Evolutionary conservation across 768 basidiomycete species (phyloP).

Genomic region (Macrocybe gigantea): DNA sequence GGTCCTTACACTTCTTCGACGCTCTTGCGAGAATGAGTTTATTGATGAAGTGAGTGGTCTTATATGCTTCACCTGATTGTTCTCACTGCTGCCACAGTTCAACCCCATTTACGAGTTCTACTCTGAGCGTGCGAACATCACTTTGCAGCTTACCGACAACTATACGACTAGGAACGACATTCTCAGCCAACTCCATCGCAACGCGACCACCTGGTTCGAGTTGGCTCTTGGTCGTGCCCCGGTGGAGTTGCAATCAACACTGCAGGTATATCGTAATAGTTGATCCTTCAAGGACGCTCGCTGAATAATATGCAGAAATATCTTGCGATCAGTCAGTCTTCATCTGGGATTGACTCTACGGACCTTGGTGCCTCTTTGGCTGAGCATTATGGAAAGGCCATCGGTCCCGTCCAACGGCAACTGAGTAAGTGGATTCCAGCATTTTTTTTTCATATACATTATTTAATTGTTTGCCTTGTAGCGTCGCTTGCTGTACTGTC

Average conservation of each 20-base stretch:
- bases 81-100: slow-evolving; percentile 46
- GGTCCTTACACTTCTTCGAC: slow-evolving; percentile 81
- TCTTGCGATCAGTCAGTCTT: slow-evolving; percentile 66
- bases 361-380: slow-evolving; percentile 93
- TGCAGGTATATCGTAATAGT: slow-evolving; percentile 55
- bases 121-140: slow-evolving; percentile 72
- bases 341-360: slow-evolving; percentile 64
- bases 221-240: slow-evolving; percentile 85
- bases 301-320: slow-evolving; percentile 60
- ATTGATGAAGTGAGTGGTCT: slow-evolving; percentile 68
- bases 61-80: neutral
- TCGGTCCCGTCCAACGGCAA: slow-evolving; percentile 72
- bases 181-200: slow-evolving; percentile 63
- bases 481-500: slow-evolving; percentile 51
- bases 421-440: slow-evolving; percentile 42
- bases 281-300: neutral
- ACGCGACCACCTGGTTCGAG: slow-evolving; percentile 81
- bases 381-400: slow-evolving; percentile 76
- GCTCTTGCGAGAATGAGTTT: slow-evolving; percentile 87
- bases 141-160: slow-evolving; percentile 78
- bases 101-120: slow-evolving; percentile 81
- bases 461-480: slow-evolving; percentile 15
- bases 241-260: slow-evolving; percentile 84
- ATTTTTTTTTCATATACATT: slow-evolving; percentile 1
- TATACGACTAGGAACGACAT: slow-evolving; percentile 85